phyloP scores from a whole-genome alignment of 306 rosid genomes.

The Castanea sativa region DNA sequence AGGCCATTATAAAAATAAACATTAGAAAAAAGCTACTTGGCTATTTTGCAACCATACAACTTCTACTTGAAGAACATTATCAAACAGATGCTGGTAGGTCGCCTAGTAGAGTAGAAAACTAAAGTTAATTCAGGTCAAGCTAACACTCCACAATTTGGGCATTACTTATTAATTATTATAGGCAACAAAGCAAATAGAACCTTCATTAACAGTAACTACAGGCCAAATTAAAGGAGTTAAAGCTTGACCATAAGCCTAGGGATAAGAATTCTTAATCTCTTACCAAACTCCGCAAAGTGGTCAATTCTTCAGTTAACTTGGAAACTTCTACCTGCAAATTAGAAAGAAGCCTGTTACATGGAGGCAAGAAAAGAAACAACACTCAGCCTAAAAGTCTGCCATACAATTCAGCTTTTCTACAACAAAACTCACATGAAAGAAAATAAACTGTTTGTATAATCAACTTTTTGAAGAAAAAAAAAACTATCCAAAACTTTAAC shows the following conservation, averaged over 20 bases:
- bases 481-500: not conserved
- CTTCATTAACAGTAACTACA: not conserved
- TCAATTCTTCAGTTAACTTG: conserved; percentile 47
- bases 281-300: conserved; percentile 58
- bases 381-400: conserved; percentile 9
- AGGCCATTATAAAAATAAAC: not conserved
- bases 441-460: not conserved
- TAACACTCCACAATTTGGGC: too few species aligned
- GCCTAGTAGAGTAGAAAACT: too few species aligned
- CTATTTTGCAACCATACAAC: not conserved
- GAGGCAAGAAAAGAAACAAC: not conserved
- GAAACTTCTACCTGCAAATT: conserved; percentile 65
- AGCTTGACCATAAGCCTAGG: conserved; percentile 6
- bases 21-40: not conserved
- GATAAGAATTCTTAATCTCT: conserved; percentile 23
- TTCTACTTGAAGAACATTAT: not conserved
- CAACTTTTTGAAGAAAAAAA: not conserved
- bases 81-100: not conserved
- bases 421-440: not conserved
- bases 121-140: too few species aligned
- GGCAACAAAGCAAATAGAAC: too few species aligned
- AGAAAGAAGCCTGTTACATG: conserved; percentile 22
- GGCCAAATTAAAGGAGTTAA: conserved; percentile 2
- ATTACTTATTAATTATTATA: too few species aligned
- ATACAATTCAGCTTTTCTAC: not conserved